phyloP scores from a whole-genome alignment of 2,329 filamentous ascomycete species.

The Colletotrichum sp. region DNA sequence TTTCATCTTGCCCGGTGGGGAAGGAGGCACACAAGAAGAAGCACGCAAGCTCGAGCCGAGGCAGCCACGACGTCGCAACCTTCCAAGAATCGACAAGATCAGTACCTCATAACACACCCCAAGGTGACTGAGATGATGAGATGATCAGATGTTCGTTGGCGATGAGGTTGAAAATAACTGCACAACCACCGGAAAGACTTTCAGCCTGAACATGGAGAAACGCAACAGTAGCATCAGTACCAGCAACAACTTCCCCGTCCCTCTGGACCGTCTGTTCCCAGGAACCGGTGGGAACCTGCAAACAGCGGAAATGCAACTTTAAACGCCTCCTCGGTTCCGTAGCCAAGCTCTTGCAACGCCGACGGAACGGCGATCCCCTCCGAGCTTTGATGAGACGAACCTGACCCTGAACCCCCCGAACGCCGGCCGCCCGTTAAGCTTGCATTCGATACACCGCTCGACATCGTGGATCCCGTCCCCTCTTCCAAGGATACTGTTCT shows the following conservation, averaged over 20 bases:
- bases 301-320: neutral
- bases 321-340: conserved; percentile 14
- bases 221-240: neutral
- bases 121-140: neutral
- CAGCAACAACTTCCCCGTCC: neutral
- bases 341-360: neutral
- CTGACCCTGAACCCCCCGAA: neutral
- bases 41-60: conserved; percentile 4
- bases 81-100: neutral
- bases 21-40: neutral
- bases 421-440: neutral
- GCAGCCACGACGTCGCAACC: neutral
- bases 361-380: conserved; percentile 7
- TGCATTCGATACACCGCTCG: neutral
- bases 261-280: neutral
- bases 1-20: neutral
- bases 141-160: too few relatives aligned
- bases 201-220: neutral
- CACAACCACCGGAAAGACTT: fast-evolving
- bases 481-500: neutral
- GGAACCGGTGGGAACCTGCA: neutral
- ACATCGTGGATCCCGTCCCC: neutral
- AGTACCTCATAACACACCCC: neutral
- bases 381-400: conserved; percentile 16
- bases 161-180: neutral